Evolutionary conservation across 306 rosid genomes (phyloP), one percentile per base, ranked within the genome.

Genomic region (Canavalia gladiata): DNA sequence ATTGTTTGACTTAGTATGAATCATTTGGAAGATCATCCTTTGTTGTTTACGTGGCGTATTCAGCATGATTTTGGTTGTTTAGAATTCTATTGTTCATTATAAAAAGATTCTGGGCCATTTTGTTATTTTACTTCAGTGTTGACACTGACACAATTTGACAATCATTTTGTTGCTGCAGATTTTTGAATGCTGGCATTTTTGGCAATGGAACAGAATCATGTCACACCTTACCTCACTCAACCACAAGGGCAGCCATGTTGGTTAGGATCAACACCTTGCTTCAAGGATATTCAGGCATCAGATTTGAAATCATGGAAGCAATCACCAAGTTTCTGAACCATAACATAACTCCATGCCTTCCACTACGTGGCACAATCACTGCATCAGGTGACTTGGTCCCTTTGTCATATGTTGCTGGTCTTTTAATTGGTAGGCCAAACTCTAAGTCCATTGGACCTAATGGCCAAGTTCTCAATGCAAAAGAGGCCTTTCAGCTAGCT

Each of bases 341-440:
- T 56, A 88, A 89, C 80, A 64, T 95, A 41, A 92, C 97, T 3
- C 98, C 98, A 28, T 90, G 95, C 68, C 85, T 95, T 2, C 98
- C 98, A 28, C 85, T 95, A 5, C 71, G 98, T 3, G 98, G 98
- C 1, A 92, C 98, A 37, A 92, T 95, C 66, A 60, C 92, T 1
- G 89, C 98, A 0, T 95, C 98, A 0, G 98, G 97, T 4, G 98
- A 95, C 83, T 66, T 95, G 29, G 94, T 95, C 28, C 98, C 97
- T 4, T 87, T 95, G 7, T 91, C 98, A 0, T 95, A 95, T 72
- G 89, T 95, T 41, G 98, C 94, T 0, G 98, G 92, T 8, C 90
- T 95, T 58, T 83, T 92, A 30, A 89, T 73, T 0, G 97, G 97
- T 2, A 82, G 98, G 43, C 91, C 97, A 60, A 95, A 95, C 37